Base-by-base conservation (phyloP, 179 eudicot species). In the Camellia oleifera region DNA sequence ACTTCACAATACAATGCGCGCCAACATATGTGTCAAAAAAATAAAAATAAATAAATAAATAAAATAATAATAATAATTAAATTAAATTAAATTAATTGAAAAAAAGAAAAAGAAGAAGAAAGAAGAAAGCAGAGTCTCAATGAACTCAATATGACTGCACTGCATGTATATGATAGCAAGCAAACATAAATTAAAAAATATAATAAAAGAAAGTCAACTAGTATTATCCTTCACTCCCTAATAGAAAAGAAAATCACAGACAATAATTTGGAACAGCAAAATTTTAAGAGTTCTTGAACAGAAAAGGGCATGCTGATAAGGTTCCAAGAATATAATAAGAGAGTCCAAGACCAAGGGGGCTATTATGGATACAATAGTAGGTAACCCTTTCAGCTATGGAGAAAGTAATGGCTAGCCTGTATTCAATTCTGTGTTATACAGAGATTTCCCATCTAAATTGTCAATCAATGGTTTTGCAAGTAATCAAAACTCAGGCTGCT, bases 401-500 rank as follows among this genome's bases (percentile, higher is more conserved):
- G 40, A 32, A 32, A 32, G 40, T 32, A 32, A 32, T 32, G 40
- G 40, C 40, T 32, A 32, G 40, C 40, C 6, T 26, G 62, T 50
- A 67, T 75, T 57, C 5, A 81, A 42, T 46, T 75, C 79, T 75
- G 78, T 75, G 78, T 61, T 75, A 61, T 72, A 75, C 64, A 81
- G n/a, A 75, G 54, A 60, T 48, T 45, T 50, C 62, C 74, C 69
- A 17, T 44, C 72, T 32, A 48, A 63, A 76, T 61, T 42, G 26
- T 17, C 75, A 14, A 57, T 85, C 82, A 88, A 65, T 83, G 90
- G 84, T 87, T 88, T 83, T 90, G 98, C 48, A 90, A 83, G 86
- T 91, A 92, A 84, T 88, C 94, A 77, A 94, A 94, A 84, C 94
- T 91, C 20, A 93, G 97, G 94, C 82, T 87, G 97, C 88, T 95